A percentile compares a stretch with the other conserved stretches of the same genome.
These are phyloP conservation scores for Colletotrichum sp. DNA, from an alignment of 2,329 filamentous ascomycete species.

Conservation along the genomic window DNA sequence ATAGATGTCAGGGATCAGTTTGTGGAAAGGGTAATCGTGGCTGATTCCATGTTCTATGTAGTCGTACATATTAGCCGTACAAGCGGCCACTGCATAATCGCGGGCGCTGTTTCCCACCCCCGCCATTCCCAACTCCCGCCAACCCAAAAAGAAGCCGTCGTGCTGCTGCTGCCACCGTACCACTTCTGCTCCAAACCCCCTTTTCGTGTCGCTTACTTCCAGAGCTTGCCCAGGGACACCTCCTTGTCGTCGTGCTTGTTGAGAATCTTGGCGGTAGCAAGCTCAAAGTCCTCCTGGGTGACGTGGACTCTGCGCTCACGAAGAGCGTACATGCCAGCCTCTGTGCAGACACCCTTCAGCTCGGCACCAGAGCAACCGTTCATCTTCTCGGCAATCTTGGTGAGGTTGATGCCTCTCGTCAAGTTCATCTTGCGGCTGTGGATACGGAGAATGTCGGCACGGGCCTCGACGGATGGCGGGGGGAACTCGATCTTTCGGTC, in stretches of 20 bases:
- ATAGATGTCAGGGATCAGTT: neutral
- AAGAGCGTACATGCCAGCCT: constrained; percentile 97
- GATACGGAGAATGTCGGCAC: constrained; percentile 96
- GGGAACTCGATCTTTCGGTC: constrained; percentile 99
- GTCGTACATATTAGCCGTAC: constrained; percentile 21
- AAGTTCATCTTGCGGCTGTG: constrained; percentile 99
- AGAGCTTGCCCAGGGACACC: constrained; percentile 86
- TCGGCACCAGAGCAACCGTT: constrained; percentile 98
- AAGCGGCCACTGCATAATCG: constrained; percentile 8
- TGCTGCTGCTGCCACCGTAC: constrained; percentile 1
- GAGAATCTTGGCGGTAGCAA: constrained; percentile 97
- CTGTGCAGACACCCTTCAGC: constrained; percentile 97
- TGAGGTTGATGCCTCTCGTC: constrained; percentile 95
- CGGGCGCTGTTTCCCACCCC: constrained; percentile 9
- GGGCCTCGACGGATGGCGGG: constrained; percentile 92
- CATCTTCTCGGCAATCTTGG: constrained; percentile 99
- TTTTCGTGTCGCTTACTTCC: constrained; percentile 39
- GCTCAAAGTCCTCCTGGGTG: constrained; percentile 98
- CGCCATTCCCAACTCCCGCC: constrained; percentile 10
- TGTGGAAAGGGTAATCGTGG: constrained; percentile 4
- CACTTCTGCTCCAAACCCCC: constrained; percentile 1
- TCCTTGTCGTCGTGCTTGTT: constrained; percentile 99
- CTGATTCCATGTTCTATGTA: constrained; percentile 21
- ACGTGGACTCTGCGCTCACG: constrained; percentile 96
- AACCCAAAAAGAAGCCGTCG: constrained; percentile 17